These are phyloP conservation scores for Paraphoma chrysanthemicola DNA, from an alignment of 2,329 filamentous ascomycete species.

Conservation along the genomic window DNA sequence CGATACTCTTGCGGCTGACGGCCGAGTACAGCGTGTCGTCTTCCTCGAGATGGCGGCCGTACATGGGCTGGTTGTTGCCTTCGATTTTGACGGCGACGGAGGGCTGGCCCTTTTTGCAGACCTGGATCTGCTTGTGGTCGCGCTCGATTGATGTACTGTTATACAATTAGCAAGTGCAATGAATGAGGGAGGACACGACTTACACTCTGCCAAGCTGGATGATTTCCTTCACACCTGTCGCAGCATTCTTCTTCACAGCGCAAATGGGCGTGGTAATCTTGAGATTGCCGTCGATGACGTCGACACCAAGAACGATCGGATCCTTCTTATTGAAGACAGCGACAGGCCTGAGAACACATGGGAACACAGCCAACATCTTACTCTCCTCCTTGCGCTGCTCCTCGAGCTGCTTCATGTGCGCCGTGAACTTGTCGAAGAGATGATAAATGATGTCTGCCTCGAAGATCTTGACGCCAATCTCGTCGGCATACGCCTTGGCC, in stretches of 20 bases:
- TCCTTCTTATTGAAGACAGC: conserved; percentile 98
- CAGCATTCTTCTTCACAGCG: conserved; percentile 80
- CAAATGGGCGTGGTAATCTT: conserved; percentile 89
- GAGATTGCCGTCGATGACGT: conserved; percentile 90
- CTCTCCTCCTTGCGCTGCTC: conserved; percentile 96
- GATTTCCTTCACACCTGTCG: conserved; percentile 83
- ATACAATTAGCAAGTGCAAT: conserved; percentile 14
- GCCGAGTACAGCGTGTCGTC: conserved; percentile 85
- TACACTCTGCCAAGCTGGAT: conserved; percentile 91
- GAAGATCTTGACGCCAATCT: conserved; percentile 96
- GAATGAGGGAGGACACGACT: conserved; percentile 50
- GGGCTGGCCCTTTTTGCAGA: conserved; percentile 97
- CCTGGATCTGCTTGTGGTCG: conserved; percentile 91
- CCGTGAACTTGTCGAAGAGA: conserved; percentile 94
- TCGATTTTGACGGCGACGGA: conserved; percentile 98
- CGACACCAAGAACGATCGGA: conserved; percentile 93
- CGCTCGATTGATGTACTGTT: conserved; percentile 90
- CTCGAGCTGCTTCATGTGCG: conserved; percentile 85
- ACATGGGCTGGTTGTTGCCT: conserved; percentile 87
- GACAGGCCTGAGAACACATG: conserved; percentile 86
- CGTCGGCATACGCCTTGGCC: conserved; percentile 86
- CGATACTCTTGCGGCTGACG: conserved; percentile 87
- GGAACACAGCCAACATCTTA: conserved; percentile 96
- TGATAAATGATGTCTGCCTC: conserved; percentile 99
- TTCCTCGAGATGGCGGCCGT: conserved; percentile 95